Base-by-base conservation (phyloP, 768 basidiomycete genomes). In the Pleurotus cornucopiae region DNA sequence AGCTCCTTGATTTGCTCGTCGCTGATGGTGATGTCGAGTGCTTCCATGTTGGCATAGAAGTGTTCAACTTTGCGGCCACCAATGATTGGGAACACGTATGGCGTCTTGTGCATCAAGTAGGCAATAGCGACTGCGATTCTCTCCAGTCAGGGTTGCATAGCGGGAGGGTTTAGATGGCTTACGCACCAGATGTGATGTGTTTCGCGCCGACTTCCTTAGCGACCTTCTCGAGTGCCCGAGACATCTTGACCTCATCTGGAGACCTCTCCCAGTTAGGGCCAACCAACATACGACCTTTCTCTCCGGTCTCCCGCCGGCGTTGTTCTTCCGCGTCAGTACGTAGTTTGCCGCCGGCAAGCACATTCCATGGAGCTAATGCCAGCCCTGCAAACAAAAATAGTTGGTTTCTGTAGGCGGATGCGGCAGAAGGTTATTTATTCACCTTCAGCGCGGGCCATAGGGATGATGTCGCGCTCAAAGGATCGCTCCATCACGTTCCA, bases 401-500 rank as follows among this genome's bases (percentile, higher is more conserved):
- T 34, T 34, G 30, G 2, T 9, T 34, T 9, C 30, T 3, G 11
- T 34, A 11, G 11, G 4, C n/a, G 38, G 57, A 60, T 40, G 76
- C 54, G 1, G 61, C 65, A 14, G 38, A 30, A 49, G 14, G n/a
- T 12, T 20, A 41, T 37, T 59, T 34, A 34, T 34, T 59, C 71
- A 78, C 67, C 80, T 76, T 65, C 73, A 41, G 55, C 70, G 59
- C 66, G 70, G 40, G 65, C 73, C 77, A 70, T 77, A 6, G 76
- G 76, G 49, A 83, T 76, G 55, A 83, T 78, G 1, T 83, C 82
- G 5, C 81, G 71, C 63, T 84, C 81, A 46, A 82, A 70, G 30
- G 76, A 75, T 40, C 82, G 72, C 2, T 71, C 60, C 55, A 78
- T 64, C 13, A 76, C 64, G 60, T 71, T 76, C 76, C 76, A 79